Percentiles rank a stretch among this genome's conserved stretches.
These are phyloP conservation scores for Moringa oleifera DNA, from an alignment of 345 rosid genomes.

Conservation along the genomic window DNA sequence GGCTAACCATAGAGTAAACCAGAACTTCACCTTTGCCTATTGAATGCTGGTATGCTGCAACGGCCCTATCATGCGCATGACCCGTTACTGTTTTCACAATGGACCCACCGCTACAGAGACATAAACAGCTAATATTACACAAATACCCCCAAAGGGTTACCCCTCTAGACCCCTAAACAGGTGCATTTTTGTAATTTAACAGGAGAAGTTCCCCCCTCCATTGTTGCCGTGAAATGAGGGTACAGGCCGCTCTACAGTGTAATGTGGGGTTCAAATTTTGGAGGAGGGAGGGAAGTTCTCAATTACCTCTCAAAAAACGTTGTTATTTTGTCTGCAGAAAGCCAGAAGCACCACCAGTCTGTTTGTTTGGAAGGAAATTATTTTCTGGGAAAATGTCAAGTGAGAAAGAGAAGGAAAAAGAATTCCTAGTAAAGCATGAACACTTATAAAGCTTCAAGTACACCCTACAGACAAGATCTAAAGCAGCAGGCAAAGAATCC, in stretches of 20 bases:
- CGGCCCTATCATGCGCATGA: slow-evolving; percentile 16
- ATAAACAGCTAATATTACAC: slow-evolving; percentile 20
- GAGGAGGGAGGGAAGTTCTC: slow-evolving; percentile 10
- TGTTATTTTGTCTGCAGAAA: slow-evolving; percentile 19
- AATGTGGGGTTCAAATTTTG: slow-evolving; percentile 24
- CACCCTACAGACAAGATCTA: slow-evolving; percentile 13
- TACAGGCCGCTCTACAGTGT: slow-evolving; percentile 13
- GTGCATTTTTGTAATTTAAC: slow-evolving; percentile 33
- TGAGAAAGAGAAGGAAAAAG: background rate
- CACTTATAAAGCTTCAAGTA: background rate
- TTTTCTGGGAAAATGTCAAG: background rate
- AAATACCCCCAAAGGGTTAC: slow-evolving; percentile 22
- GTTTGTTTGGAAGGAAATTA: slow-evolving; percentile 27
- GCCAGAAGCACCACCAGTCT: slow-evolving; percentile 11
- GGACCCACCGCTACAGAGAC: slow-evolving; percentile 24
- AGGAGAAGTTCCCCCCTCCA: slow-evolving; percentile 34
- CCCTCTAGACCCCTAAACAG: slow-evolving; percentile 8
- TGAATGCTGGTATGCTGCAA: slow-evolving; percentile 14
- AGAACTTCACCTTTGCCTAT: background rate
- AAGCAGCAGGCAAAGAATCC: background rate
- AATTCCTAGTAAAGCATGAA: background rate
- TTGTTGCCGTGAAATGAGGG: slow-evolving; percentile 56
- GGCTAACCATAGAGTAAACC: background rate
- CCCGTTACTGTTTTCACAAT: slow-evolving; percentile 25
- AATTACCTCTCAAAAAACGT: slow-evolving; percentile 18